Percentiles rank a stretch among this genome's conserved stretches.
These are phyloP conservation scores for Solanum tarapatanum DNA, from an alignment of 257 asterid genomes.

Conservation along the genomic window DNA sequence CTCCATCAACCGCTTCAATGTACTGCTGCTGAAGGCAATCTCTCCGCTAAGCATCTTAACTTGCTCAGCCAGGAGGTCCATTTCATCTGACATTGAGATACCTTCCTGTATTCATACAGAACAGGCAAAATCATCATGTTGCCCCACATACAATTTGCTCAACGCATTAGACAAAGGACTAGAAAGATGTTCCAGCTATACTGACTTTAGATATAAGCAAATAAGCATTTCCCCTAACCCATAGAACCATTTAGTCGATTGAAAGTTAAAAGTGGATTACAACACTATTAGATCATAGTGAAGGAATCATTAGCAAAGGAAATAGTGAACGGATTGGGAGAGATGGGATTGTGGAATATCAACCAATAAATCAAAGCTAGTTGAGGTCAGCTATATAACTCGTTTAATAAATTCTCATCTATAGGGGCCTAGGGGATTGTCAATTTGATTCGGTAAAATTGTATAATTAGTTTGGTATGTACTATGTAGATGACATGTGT, in stretches of 20 bases:
- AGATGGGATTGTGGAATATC: neutral
- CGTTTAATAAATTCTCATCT: neutral
- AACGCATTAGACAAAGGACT: neutral
- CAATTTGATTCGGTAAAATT: neutral
- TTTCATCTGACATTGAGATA: conserved; percentile 69
- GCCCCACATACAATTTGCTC: neutral
- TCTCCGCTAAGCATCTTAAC: conserved; percentile 99
- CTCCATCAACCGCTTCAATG: conserved; percentile 81
- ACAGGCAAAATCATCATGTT: neutral
- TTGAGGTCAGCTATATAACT: neutral
- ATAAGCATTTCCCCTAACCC: neutral
- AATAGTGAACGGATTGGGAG: neutral
- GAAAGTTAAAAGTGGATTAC: neutral
- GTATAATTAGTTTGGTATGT: neutral
- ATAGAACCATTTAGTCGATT: neutral
- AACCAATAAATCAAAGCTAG: neutral
- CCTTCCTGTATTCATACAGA: conserved; percentile 46
- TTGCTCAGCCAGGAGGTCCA: conserved; percentile 95
- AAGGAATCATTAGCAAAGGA: neutral
- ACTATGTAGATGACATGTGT: neutral
- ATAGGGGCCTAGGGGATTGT: neutral
- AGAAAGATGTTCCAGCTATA: neutral
- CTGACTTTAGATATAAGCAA: neutral
- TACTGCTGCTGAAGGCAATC: conserved; percentile 89
- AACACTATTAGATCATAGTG: neutral